Evolutionary conservation across 345 rosid species (phyloP), one percentile per base, ranked within the genome.

Genomic region (Mercurialis annua): DNA sequence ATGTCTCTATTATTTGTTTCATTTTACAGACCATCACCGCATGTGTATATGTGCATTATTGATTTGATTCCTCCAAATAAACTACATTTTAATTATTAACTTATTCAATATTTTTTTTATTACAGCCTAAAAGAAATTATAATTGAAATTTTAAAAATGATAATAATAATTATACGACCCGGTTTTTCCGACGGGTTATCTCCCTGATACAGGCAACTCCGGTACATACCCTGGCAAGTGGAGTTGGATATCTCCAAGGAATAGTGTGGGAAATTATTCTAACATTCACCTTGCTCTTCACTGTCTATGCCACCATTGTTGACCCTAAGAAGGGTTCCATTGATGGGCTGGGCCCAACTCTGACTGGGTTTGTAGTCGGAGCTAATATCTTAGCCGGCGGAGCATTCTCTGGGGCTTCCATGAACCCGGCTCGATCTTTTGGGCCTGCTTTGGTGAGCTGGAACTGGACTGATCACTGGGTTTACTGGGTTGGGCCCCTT

Each of bases 401-500:
- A 1, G 60, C 92, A 38, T 92, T 90, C 81, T 90, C 98, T 0
- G 97, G 96, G 1, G 97, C 92, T n/a, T 88, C 98, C 0, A 92
- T 92, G 97, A 92, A 92, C 85, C 98, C 98, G 0, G 97, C 97
- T 2, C 66, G 98, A 27, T 87, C 98, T 2, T 92, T 90, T 55
- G 98, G 98, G 17, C 98, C 98, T 0, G 90, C 96, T 29, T 72
- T 92, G 74, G 90, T 81, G 16, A 82, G 90, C 63, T 80, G 96
- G 76, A 79, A 83, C 69, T 92, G 98, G 98, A 91, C 92, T 15
- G 87, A 91, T 60, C 93, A 91, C 48, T 91, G 96, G 96, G 90
- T 89, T 40, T 89, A 91, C 72, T 91, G 96, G 97, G 93, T 89
- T 69, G 96, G 97, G 12, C 97, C 96, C 0, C 86, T 91, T 2